phyloP scores from a whole-genome alignment of 805 yeast genomes.

The Zygosaccharomyces gambellarensis region DNA sequence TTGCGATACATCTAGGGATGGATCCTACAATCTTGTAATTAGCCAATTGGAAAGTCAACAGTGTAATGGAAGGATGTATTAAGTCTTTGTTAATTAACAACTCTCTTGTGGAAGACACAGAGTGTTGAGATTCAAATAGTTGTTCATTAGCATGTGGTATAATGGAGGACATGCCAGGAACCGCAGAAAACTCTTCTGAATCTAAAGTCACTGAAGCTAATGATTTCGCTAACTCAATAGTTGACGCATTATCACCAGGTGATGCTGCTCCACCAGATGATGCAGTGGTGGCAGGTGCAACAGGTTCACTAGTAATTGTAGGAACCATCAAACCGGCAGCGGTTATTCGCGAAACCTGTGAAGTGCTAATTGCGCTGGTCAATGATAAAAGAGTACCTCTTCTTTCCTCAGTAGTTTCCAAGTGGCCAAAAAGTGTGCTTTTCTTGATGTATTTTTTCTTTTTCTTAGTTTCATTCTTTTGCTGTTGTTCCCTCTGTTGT shows the following conservation, averaged over 20 bases:
- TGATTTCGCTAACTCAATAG: constrained; percentile 22
- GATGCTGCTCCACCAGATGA: constrained; percentile 7
- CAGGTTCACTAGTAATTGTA: constrained; percentile 27
- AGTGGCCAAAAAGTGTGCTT: constrained; percentile 69
- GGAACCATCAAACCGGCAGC: constrained; percentile 36
- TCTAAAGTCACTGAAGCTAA: constrained; percentile 28
- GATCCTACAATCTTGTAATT: constrained; percentile 88
- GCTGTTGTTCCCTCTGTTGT: constrained; percentile 48
- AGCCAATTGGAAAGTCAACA: constrained; percentile 74
- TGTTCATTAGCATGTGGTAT: constrained; percentile 42
- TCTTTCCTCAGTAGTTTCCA: constrained; percentile 76
- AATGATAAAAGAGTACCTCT: constrained; percentile 38
- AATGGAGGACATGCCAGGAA: constrained; percentile 37
- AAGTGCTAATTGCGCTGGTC: constrained; percentile 31
- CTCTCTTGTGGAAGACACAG: constrained; percentile 32
- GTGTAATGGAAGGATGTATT: constrained; percentile 80
- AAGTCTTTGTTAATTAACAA: constrained; percentile 40
- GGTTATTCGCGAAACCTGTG: constrained; percentile 33
- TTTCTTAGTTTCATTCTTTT: constrained; percentile 50
- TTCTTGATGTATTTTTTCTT: constrained; percentile 44
- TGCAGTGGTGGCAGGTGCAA: constrained; percentile 22
- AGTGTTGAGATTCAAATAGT: constrained; percentile 25
- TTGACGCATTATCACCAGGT: not conserved
- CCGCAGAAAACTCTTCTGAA: constrained; percentile 30
- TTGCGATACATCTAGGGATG: constrained; percentile 73